Evolutionary conservation across 805 yeast species (phyloP), one percentile per base, ranked within the genome.

Genomic region (Clavispora phyllophila): DNA sequence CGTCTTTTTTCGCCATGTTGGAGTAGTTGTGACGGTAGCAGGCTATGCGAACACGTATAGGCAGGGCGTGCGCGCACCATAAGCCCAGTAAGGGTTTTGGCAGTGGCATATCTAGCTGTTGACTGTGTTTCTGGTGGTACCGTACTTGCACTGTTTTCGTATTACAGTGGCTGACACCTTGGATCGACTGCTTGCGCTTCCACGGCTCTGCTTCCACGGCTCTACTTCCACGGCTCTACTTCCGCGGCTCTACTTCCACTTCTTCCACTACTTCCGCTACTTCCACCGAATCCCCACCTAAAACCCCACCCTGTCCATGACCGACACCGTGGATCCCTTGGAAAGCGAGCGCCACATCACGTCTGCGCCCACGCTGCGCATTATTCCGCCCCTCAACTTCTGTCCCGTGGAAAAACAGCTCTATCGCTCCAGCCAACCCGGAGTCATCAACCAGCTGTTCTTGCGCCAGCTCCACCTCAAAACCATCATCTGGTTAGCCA

Each of bases 311-410:
- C 23, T n/a, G n/a, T 8, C 37, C 22, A 24, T 24, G 28, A 23
- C 37, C 29, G 28, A 34, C 13, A 17, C 27, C 24, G 38, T 29
- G 33, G 33, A 29, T 20, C 33, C 33, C 2, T 29, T 29, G 33
- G 20, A 29, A 9, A 20, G 20, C 14, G 32, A 15, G 10, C 33
- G 10, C 33, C 23, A 34, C 41, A 56, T 68, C 23, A 54, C 60
- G 5, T 66, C 68, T 25, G 79, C 87, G 0, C 91, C 93, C 7
- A 60, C 71, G 31, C 65, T 78, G 49, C 66, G 88, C 36, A 82
- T 87, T 19, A 90, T 93, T 3, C 99, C 99, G 3, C 99, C 99
- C 0, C 66, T 90, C 50, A 93, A 93, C 64, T 91, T 91, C 61
- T 85, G 96, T 50, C 96, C 98, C 0, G 98, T 93, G 12, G 98